Evolutionary conservation across 164 flowering plant genomes (phyloP).

Genomic region (Stephania yunnanensis): DNA sequence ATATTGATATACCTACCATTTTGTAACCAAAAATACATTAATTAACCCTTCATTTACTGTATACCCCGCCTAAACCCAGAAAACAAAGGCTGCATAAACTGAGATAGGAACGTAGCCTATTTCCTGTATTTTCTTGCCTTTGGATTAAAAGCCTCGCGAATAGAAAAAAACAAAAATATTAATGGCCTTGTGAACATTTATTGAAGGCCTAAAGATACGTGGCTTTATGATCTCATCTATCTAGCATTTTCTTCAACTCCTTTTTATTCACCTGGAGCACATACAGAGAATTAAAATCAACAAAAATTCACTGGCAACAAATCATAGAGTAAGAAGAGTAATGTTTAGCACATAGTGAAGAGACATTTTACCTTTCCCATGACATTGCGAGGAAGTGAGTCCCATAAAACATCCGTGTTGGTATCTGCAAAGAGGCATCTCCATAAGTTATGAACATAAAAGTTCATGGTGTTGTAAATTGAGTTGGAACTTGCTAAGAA

Average conservation of each 20-base stretch:
- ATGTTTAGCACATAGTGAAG: background rate
- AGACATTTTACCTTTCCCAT: slow-evolving; percentile 83
- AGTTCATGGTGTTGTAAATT: background rate
- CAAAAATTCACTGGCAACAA: background rate
- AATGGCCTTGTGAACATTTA: background rate
- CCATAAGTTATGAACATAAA: background rate
- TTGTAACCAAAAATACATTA: no score
- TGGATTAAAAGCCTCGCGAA: background rate
- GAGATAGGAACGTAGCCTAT: background rate
- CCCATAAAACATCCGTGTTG: slow-evolving; percentile 78
- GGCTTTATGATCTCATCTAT: slow-evolving; percentile 8
- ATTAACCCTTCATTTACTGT: no score
- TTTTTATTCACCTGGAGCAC: slow-evolving; percentile 59
- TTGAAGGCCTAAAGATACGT: background rate
- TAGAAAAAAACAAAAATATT: no score
- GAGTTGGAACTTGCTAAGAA: no score
- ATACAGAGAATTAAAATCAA: background rate
- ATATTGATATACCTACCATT: no score
- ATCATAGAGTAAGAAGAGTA: background rate
- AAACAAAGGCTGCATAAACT: background rate
- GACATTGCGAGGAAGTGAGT: slow-evolving; percentile 80
- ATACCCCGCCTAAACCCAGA: no score
- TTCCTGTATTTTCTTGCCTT: background rate
- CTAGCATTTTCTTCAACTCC: slow-evolving; percentile 28
- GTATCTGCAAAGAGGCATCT: slow-evolving; percentile 41